Conservation (phyloP, 805 yeast species). For the Torulaspora indica region DNA sequence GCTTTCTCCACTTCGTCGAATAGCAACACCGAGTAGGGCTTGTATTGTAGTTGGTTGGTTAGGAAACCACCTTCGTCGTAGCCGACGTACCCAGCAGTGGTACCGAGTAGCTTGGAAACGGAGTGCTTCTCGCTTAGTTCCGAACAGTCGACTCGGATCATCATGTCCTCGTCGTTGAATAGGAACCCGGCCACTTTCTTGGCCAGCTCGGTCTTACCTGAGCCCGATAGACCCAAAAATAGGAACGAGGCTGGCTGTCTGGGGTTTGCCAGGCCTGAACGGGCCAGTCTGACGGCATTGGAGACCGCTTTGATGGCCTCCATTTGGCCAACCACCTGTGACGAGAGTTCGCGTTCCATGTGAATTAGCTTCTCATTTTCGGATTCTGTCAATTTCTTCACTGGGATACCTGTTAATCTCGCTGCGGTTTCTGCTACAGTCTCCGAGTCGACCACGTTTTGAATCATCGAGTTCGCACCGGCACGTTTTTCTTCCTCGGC, state of each 20-base stretch:
- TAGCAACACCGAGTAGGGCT: slow-evolving; percentile 92
- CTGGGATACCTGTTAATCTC: slow-evolving; percentile 94
- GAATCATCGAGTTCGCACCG: slow-evolving; percentile 61
- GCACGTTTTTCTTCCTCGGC: slow-evolving; percentile 68
- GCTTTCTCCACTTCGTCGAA: slow-evolving; percentile 99
- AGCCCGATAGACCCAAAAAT: slow-evolving; percentile 92
- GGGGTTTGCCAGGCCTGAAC: slow-evolving; percentile 95
- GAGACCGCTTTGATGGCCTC: slow-evolving; percentile 96
- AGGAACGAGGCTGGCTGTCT: slow-evolving; percentile 94
- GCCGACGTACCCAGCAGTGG: slow-evolving; percentile 96
- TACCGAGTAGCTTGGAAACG: slow-evolving; percentile 90
- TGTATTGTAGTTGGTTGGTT: slow-evolving; percentile 84
- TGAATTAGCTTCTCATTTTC: slow-evolving; percentile 90
- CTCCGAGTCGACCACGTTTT: slow-evolving; percentile 86
- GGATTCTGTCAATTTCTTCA: slow-evolving; percentile 87
- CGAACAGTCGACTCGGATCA: slow-evolving; percentile 96
- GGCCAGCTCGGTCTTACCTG: slow-evolving; percentile 97
- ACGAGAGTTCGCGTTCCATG: slow-evolving; percentile 83
- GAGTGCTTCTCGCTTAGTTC: slow-evolving; percentile 94
- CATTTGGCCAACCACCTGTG: slow-evolving; percentile 88
- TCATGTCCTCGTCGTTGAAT: slow-evolving; percentile 93
- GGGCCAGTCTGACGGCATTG: slow-evolving; percentile 84
- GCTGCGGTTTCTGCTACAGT: slow-evolving; percentile 97
- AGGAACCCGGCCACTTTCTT: slow-evolving; percentile 94
- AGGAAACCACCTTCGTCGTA: slow-evolving; percentile 96